Base-by-base conservation (phyloP, 129 eudicot genomes). In the Chrysanthemum seticuspe region DNA sequence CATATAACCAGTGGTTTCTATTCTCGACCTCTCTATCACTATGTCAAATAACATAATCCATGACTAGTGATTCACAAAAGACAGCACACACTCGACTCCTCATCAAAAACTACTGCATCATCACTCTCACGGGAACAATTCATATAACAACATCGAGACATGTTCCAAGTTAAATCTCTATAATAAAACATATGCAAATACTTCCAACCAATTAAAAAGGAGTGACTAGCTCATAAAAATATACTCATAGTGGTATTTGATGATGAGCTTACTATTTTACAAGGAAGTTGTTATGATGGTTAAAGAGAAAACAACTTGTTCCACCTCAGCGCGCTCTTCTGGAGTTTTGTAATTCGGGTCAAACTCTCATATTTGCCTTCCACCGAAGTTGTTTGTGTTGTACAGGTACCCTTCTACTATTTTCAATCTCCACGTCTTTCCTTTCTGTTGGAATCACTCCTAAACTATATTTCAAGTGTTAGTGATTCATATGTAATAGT, bases 351-450 rank as follows among this genome's bases (percentile, higher is more conserved):
- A 52, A n/a, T 73, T 34, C 5, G 79, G 84, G 27, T 88, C 90
- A 72, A 85, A 85, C 69, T 85, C 88, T 87, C 90, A 88, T 65
- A 16, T 80, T 31, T 88, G 90, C 14, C 88, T 68, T 5, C 90
- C 94, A 18, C 65, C 71, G 53, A 27, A 80, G 70, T 84, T 84
- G 76, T 84, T 80, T 40, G 87, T 84, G 68, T 78, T 78, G 54
- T 62, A 77, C 2, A 84, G 69, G 71, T 84, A 84, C 12, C 83
- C 92, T 79, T 84, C 73, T 6, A 87, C 93, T 73, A 82, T 67
- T 74, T 87, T 87, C 47, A 87, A 40, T 56, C 82, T 87, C 92
- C 92, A 87, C 92, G 84, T 87, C 16, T 62, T 31, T 67, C 11
- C 47, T 15, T 12, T 40, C 49, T n/a, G n/a, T n/a, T n/a, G n/a